phyloP scores from a whole-genome alignment of 176 grass and related monocot species.

The Bothriochloa decipiens region DNA sequence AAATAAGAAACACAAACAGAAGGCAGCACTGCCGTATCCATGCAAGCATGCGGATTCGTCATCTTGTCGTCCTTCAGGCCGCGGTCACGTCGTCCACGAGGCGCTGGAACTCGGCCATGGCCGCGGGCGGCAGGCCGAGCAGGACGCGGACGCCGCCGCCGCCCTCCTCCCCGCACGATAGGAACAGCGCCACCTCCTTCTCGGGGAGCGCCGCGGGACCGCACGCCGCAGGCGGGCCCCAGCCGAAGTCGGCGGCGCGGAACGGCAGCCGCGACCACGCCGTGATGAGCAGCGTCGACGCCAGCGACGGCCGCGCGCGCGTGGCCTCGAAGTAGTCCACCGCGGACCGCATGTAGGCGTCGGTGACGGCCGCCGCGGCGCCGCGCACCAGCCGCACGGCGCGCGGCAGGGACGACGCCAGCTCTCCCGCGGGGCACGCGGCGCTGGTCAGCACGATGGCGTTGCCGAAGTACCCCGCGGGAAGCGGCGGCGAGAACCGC shows the following conservation, averaged over 20 bases:
- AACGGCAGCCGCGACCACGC: slow-evolving; percentile 82
- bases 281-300: slow-evolving; percentile 73
- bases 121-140: slow-evolving; percentile 62
- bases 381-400: slow-evolving; percentile 54
- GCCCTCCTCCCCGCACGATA: slow-evolving; percentile 50
- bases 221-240: slow-evolving; percentile 61
- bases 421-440: slow-evolving; percentile 57
- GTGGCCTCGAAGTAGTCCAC: slow-evolving; percentile 83
- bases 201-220: slow-evolving; percentile 73
- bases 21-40: background rate
- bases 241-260: slow-evolving; percentile 70
- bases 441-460: slow-evolving; percentile 75
- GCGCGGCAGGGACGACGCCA: slow-evolving; percentile 23
- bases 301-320: slow-evolving; percentile 62
- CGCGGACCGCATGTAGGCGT: slow-evolving; percentile 69
- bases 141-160: slow-evolving; percentile 64
- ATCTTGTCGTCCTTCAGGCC: background rate
- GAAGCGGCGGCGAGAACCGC: slow-evolving; percentile 57
- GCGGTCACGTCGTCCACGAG: slow-evolving; percentile 41
- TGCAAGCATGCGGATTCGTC: background rate
- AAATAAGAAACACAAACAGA: background rate
- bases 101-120: slow-evolving; percentile 69
- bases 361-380: slow-evolving; percentile 50
- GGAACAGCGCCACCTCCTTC: slow-evolving; percentile 83
- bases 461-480: slow-evolving; percentile 72